Conservation (phyloP, 805 yeast genomes). For the Candida awuae region DNA sequence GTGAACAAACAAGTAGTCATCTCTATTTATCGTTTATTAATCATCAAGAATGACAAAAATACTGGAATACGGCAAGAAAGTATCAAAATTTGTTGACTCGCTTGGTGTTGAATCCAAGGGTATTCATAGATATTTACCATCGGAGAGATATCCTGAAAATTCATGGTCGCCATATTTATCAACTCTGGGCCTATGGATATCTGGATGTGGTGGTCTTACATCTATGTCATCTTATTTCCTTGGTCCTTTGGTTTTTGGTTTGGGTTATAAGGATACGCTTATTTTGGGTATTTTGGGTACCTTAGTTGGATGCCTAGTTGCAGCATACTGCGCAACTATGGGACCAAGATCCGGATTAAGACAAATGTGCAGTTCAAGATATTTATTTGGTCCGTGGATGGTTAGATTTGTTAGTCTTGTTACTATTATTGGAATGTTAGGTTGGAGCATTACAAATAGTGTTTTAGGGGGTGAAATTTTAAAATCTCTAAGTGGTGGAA, state of each 20-base stretch:
- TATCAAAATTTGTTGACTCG: conserved; percentile 38
- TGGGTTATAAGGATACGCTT: conserved; percentile 60
- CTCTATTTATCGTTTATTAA: too few relatives aligned
- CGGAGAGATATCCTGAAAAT: conserved; percentile 33
- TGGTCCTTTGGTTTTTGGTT: conserved; percentile 63
- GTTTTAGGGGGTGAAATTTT: conserved; percentile 85
- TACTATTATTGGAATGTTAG: conserved; percentile 67
- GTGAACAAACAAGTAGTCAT: background rate
- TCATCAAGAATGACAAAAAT: background rate
- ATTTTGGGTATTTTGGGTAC: conserved; percentile 57
- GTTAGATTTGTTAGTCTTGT: conserved; percentile 69
- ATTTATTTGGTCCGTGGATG: conserved; percentile 78
- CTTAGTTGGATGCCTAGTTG: conserved; percentile 62
- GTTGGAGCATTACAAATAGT: conserved; percentile 92
- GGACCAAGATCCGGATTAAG: conserved; percentile 89
- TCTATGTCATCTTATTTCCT: conserved; percentile 79
- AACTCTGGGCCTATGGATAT: conserved; percentile 71
- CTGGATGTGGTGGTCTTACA: conserved; percentile 82
- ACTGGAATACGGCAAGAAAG: conserved; percentile 8
- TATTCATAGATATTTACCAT: conserved; percentile 63
- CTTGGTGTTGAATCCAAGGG: conserved; percentile 70
- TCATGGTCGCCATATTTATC: conserved; percentile 23
- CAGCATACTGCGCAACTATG: conserved; percentile 78
- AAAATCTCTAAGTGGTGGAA: conserved; percentile 53
- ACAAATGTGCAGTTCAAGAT: conserved; percentile 79